Evolutionary conservation across 306 rosid genomes (phyloP).

Genomic region (Begonia fuchsioides): DNA sequence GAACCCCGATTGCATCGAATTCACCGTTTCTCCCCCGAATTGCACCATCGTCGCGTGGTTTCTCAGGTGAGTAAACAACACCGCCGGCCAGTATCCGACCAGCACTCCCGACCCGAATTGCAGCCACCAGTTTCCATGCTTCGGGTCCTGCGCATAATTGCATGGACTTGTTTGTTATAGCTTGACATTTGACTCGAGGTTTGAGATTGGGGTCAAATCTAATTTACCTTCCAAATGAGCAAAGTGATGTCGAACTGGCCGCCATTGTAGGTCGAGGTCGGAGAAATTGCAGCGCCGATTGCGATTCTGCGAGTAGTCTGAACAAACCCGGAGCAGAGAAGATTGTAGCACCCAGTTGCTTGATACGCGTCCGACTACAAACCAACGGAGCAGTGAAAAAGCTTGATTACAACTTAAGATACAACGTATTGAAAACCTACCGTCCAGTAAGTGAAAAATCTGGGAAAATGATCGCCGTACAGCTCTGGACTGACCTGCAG

Average conservation of each 20-base stretch:
- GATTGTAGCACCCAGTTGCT: slow-evolving; percentile 15
- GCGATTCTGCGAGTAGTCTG: slow-evolving; percentile 12
- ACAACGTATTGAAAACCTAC: not conserved
- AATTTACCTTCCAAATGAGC: slow-evolving; percentile 11
- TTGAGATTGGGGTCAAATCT: too few relatives aligned
- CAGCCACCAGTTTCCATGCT: slow-evolving; percentile 17
- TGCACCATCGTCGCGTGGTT: slow-evolving; percentile 14
- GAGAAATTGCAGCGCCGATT: slow-evolving; percentile 12
- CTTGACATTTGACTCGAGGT: too few relatives aligned
- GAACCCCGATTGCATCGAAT: slow-evolving; percentile 6
- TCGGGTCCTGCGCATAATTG: slow-evolving; percentile 5
- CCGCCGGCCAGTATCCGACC: slow-evolving; percentile 14
- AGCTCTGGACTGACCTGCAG: slow-evolving; percentile 16
- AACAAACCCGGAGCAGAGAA: slow-evolving; percentile 14
- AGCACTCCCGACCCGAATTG: slow-evolving; percentile 12
- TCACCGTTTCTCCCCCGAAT: slow-evolving; percentile 14
- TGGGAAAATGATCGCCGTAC: slow-evolving; percentile 14
- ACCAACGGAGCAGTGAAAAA: not conserved
- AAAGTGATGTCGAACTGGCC: slow-evolving; percentile 12
- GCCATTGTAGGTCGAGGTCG: slow-evolving; percentile 6
- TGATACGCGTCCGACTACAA: slow-evolving; percentile 14
- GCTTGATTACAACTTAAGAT: not conserved
- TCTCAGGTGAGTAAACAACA: slow-evolving; percentile 7
- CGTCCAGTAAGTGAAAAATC: slow-evolving; percentile 17
- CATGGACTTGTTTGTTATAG: not conserved